Evolutionary conservation across 129 eudicot species (phyloP), one percentile per base, ranked within the genome.

Genomic region (Arctium minus): DNA sequence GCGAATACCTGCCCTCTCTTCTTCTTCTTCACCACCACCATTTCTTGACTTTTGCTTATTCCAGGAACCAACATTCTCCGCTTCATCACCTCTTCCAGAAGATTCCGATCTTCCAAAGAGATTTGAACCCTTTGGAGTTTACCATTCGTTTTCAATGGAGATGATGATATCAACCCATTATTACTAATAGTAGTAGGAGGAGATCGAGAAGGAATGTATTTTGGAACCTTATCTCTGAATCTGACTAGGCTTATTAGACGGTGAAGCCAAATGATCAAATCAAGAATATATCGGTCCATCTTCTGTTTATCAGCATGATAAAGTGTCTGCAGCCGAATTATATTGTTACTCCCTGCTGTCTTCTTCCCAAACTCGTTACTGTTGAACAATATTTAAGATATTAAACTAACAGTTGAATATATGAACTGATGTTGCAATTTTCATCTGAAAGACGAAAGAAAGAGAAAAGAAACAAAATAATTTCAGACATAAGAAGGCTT

Each of bases 41-140:
- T 88, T 71, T 95, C 97, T 72, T 95, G 98, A 86, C 98, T 95
- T 90, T 95, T 95, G 89, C 98, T 95, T 12, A 83, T 88, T 53
- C 97, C 97, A 0, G 89, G 92, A 31, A 86, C 89, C 85, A 88
- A 69, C 80, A 85, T 87, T 67, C 87, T 75, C 88, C 90, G 86
- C 71, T 86, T 92, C 90, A 84, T 86, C 62, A 87, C 97, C 35
- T 86, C 84, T 48, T 92, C 97, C 73, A 95, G 65, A 40, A 92
- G 88, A 72, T 83, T 83, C 50, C 84, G 83, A 37, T 93, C 99
- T 75, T 91, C 97, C 2, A 78, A 35, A 2, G 99, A 88, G 13
- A 92, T 83, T 64, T 89, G 89, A 29, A 79, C 80, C 73, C 75
- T 69, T 40, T 60, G 76, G 13, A 5, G 79, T 71, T 81, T 83